phyloP scores from a whole-genome alignment of 805 yeast genomes.

The Naumovozyma castellii region DNA sequence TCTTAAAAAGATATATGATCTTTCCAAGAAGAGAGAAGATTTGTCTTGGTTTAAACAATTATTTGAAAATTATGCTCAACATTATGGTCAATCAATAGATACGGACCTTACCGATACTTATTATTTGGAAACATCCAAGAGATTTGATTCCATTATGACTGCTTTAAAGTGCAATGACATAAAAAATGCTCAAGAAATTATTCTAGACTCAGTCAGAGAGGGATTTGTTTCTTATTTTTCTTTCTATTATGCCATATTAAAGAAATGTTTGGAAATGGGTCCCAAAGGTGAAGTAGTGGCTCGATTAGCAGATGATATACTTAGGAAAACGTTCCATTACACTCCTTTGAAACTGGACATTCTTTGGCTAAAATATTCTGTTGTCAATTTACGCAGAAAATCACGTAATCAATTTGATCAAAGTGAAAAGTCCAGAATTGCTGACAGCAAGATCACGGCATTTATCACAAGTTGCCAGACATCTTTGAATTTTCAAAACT shows the following conservation, averaged over 20 bases:
- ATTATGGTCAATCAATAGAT: neutral
- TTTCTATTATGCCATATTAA: slow-evolving; percentile 15
- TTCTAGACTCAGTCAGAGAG: slow-evolving; percentile 7
- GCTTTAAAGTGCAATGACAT: neutral
- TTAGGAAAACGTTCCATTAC: slow-evolving; percentile 8
- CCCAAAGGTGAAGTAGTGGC: slow-evolving; percentile 9
- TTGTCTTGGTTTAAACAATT: neutral
- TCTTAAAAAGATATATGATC: neutral
- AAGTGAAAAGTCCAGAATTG: neutral
- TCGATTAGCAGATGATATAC: slow-evolving; percentile 11
- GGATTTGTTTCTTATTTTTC: slow-evolving; percentile 17
- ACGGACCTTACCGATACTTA: too few species aligned
- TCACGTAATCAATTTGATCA: too few species aligned
- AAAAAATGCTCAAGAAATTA: neutral
- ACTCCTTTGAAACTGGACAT: slow-evolving; percentile 20
- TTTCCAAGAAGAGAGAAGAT: neutral
- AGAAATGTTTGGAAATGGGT: slow-evolving; percentile 7
- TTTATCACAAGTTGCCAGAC: neutral
- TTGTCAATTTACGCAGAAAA: too few species aligned
- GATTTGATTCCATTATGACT: too few species aligned
- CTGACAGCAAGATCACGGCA: neutral
- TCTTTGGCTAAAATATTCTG: slow-evolving; percentile 16
- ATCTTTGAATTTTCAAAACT: slow-evolving; percentile 15
- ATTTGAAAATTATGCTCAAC: neutral
- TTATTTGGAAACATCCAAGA: too few species aligned